phyloP scores from a whole-genome alignment of 2,329 filamentous ascomycete genomes.

The Hymenoscyphus infarciens region DNA sequence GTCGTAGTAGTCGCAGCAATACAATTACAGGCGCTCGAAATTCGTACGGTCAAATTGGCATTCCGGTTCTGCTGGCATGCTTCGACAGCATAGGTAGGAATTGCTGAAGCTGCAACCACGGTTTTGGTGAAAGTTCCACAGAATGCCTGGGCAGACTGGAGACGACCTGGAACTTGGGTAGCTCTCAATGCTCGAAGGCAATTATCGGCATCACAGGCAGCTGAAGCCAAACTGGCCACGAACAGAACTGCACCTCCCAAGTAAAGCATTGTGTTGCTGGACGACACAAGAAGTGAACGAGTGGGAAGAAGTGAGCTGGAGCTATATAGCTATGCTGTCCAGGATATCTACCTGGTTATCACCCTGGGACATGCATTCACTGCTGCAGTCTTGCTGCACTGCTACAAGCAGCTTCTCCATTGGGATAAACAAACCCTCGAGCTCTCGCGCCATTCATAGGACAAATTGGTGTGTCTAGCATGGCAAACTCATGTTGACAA shows the following conservation, averaged over 20 bases:
- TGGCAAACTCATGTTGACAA: background rate
- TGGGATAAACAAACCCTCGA: background rate
- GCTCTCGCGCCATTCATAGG: background rate
- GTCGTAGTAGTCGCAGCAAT: slow-evolving; percentile 15
- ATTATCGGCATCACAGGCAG: slow-evolving; percentile 37
- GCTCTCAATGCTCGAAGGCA: slow-evolving; percentile 39
- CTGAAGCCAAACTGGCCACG: slow-evolving; percentile 17
- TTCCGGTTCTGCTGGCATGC: slow-evolving; percentile 21
- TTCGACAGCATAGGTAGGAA: slow-evolving; percentile 20
- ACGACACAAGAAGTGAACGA: background rate
- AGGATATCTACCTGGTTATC: background rate
- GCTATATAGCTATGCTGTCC: background rate
- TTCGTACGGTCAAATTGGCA: slow-evolving; percentile 15
- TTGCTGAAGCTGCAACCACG: slow-evolving; percentile 10
- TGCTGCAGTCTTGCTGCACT: background rate
- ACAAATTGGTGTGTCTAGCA: background rate
- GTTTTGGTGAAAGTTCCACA: slow-evolving; percentile 31
- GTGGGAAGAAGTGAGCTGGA: background rate
- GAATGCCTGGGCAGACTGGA: slow-evolving; percentile 36
- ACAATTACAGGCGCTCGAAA: slow-evolving; percentile 27
- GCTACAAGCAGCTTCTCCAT: background rate
- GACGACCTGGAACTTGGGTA: slow-evolving; percentile 35
- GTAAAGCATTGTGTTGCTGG: slow-evolving; percentile 15
- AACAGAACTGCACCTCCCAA: slow-evolving; percentile 13
- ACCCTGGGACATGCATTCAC: background rate